Percentiles rank a stretch among this genome's conserved stretches.
Conservation (phyloP, 805 yeast genomes). For the Candida anglica region DNA sequence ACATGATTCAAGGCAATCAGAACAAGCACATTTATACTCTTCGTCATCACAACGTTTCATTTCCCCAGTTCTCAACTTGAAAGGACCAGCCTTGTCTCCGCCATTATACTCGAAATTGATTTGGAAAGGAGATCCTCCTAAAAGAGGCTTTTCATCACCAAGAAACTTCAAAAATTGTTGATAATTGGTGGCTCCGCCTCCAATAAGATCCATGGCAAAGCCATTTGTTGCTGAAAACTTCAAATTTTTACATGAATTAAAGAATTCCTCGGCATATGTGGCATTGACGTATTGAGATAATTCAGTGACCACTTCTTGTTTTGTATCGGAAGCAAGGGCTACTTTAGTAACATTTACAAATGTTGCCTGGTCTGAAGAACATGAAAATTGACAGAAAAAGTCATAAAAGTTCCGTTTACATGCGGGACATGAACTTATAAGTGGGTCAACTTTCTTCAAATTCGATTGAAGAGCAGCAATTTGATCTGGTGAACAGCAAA, state of each 20-base stretch:
- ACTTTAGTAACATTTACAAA: conserved; percentile 67
- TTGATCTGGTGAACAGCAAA: conserved; percentile 75
- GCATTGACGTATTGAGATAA: conserved; percentile 59
- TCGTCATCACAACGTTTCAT: conserved; percentile 57
- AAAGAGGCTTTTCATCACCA: conserved; percentile 89
- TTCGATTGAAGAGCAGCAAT: conserved; percentile 51
- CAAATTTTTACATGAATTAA: conserved; percentile 81
- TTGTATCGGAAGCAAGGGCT: conserved; percentile 44
- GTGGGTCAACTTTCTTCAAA: conserved; percentile 37
- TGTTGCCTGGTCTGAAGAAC: conserved; percentile 77
- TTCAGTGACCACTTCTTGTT: conserved; percentile 63
- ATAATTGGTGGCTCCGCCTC: conserved; percentile 90
- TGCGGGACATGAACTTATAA: conserved; percentile 70
- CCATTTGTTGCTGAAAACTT: conserved; percentile 95
- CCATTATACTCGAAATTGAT: conserved; percentile 61
- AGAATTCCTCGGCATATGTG: conserved; percentile 59
- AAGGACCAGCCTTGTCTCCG: conserved; percentile 10
- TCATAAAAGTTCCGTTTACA: conserved; percentile 81
- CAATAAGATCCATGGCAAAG: conserved; percentile 92
- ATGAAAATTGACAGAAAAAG: conserved; percentile 83
- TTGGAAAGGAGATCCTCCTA: conserved; percentile 96
- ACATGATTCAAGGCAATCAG: conserved; percentile 82
- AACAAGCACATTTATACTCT: conserved; percentile 77
- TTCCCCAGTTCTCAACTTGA: conserved; percentile 21
- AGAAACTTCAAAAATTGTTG: conserved; percentile 74